A percentile compares a stretch with the other conserved stretches of the same genome.
Conservation (phyloP, 495 filamentous ascomycete species). For the Podospora pseudopauciseta region DNA sequence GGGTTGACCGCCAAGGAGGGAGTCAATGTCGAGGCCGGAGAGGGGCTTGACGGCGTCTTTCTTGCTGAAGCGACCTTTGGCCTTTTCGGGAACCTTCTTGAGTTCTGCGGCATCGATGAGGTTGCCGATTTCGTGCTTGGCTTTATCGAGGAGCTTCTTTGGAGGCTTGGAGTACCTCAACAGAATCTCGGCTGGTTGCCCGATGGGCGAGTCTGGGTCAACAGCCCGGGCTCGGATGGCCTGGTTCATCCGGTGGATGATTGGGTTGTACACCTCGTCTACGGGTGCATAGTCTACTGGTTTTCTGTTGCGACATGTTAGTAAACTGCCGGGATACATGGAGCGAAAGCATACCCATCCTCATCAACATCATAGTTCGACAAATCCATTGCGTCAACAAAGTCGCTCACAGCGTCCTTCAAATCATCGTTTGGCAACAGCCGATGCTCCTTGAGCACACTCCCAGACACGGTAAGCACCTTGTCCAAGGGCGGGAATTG, state of each 20-base stretch:
- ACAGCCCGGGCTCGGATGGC: constrained; percentile 78
- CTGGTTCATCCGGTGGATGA: constrained; percentile 84
- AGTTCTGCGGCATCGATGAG: constrained; percentile 71
- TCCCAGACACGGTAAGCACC: constrained; percentile 87
- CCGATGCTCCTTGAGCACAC: constrained; percentile 74
- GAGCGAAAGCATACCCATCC: constrained; percentile 56
- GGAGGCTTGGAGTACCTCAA: constrained; percentile 74
- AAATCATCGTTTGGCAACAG: constrained; percentile 77
- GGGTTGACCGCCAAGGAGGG: constrained; percentile 60
- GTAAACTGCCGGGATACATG: constrained; percentile 6
- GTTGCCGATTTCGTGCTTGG: constrained; percentile 54
- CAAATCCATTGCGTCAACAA: constrained; percentile 92
- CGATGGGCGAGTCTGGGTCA: constrained; percentile 64
- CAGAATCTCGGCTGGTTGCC: constrained; percentile 62
- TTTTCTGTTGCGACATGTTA: constrained; percentile 50
- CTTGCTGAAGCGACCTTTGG: constrained; percentile 62
- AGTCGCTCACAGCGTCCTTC: constrained; percentile 76
- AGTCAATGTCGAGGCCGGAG: constrained; percentile 84
- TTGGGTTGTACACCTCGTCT: constrained; percentile 85
- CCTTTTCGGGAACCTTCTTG: constrained; percentile 88
- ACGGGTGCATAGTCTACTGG: constrained; percentile 68
- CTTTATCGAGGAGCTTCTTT: constrained; percentile 55
- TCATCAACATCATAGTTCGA: constrained; percentile 56
- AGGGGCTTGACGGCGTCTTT: constrained; percentile 76
- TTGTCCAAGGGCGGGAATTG: constrained; percentile 87